phyloP scores from a whole-genome alignment of 2,329 filamentous ascomycete species.

The Pseudogymnoascus sp. region DNA sequence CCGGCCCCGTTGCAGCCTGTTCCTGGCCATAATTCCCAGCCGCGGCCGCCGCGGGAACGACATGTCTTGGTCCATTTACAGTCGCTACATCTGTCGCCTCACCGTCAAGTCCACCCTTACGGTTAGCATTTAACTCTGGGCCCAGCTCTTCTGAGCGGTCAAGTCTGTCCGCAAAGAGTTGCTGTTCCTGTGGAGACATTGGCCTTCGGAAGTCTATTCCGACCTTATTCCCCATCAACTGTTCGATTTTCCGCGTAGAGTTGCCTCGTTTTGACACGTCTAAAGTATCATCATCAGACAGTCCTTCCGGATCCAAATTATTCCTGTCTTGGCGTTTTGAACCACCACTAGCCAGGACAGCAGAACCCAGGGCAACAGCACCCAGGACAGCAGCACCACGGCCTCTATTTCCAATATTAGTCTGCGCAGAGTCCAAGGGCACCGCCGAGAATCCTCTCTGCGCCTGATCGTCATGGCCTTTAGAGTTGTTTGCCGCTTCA shows the following conservation, averaged over 20 bases:
- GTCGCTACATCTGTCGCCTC: conserved; percentile 14
- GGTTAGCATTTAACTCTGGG: background rate
- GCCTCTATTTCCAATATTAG: background rate
- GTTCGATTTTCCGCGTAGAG: conserved; percentile 23
- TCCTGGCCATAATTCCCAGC: conserved; percentile 16
- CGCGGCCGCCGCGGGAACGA: conserved; percentile 15
- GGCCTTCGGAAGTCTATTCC: background rate
- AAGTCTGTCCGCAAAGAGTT: background rate
- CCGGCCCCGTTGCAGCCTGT: conserved; percentile 14
- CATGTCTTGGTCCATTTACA: conserved; percentile 20
- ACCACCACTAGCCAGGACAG: background rate
- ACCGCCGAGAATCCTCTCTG: background rate
- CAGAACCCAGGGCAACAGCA: no score
- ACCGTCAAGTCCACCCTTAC: background rate
- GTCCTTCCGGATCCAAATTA: background rate
- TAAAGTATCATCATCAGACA: conserved; percentile 11
- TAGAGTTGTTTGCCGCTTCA: background rate
- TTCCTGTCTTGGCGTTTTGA: background rate
- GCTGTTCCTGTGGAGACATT: background rate
- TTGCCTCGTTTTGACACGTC: conserved; percentile 23
- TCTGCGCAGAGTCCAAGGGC: background rate
- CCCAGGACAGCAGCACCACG: background rate
- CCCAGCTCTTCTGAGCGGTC: background rate
- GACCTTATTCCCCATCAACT: conserved; percentile 18
- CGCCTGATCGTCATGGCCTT: background rate